phyloP scores from a whole-genome alignment of 352 stramenopile genomes.

The Phytophthora chlamydospora region DNA sequence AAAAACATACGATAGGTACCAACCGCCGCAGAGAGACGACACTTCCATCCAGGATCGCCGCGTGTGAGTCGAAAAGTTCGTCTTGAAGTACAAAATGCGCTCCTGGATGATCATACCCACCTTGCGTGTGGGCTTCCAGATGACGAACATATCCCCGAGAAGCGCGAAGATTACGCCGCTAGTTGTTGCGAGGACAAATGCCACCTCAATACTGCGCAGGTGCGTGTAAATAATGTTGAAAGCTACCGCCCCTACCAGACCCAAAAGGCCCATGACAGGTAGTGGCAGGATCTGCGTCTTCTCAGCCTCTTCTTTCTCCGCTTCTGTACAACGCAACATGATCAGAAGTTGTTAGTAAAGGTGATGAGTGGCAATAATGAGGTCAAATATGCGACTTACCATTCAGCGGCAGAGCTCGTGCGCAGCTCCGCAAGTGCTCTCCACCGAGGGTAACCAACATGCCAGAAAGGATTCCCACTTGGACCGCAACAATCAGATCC shows the following conservation, averaged over 20 bases:
- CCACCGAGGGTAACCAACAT: conserved; percentile 83
- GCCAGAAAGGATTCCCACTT: conserved; percentile 81
- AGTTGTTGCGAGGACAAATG: conserved; percentile 78
- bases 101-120: conserved; percentile 84
- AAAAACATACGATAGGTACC: conserved; percentile 72
- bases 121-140: conserved; percentile 82
- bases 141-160: conserved; percentile 86
- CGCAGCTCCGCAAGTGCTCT: conserved; percentile 71
- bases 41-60: conserved; percentile 65
- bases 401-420: conserved; percentile 47
- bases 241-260: conserved; percentile 74
- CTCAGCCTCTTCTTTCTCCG: conserved; percentile 48
- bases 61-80: conserved; percentile 64
- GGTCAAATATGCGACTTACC: conserved; percentile 31
- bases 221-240: conserved; percentile 92
- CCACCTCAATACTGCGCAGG: conserved; percentile 78
- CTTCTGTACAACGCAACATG: conserved; percentile 28
- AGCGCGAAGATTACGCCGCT: conserved; percentile 81
- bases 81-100: conserved; percentile 65
- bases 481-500: conserved; percentile 79
- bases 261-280: conserved; percentile 81
- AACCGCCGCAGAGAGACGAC: conserved; percentile 53
- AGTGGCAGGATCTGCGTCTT: conserved; percentile 79
- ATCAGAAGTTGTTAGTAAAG: conserved; percentile 7
- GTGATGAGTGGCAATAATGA: background rate